Evolutionary conservation across 176 grass and related monocot species (phyloP), one percentile per base, ranked within the genome.

Genomic region (Thalia dealbata): DNA sequence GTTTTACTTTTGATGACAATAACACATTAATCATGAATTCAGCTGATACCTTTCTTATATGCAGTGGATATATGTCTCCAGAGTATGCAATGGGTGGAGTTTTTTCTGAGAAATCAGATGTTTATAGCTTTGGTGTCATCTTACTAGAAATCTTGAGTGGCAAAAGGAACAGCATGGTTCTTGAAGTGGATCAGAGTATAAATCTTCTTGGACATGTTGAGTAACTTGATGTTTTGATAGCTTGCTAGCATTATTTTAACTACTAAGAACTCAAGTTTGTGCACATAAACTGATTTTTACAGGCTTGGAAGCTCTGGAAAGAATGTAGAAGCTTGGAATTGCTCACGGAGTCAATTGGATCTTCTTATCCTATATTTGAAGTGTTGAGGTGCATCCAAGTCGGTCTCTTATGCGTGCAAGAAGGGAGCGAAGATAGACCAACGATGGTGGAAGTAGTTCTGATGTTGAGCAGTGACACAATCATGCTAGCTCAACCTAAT

Each of bases 31-130:
- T 38, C 32, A 38, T 38, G 4, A 38, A 38, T 38, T 4, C 4
- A 38, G 4, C 4, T 38, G 32, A 45, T 16, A n/a, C n/a, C n/a
- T 14, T 16, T 6, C 10, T 28, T 9, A 23, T 38, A 0, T 76
- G 78, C 75, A 92, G 92, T 65, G 92, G 92, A 61, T 96, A 96
- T 80, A 96, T 96, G 92, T 89, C 89, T 0, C 92, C 92, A 3
- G 89, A 96, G 72, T 96, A 96, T 69, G 92, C 89, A 3, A 89
- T 92, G 86, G 82, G 89, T 62, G 92, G 92, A 26, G 46, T 86
- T n/a, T 96, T 96, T 80, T 96, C 89, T 32, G 86, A 88, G 23
- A 96, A 96, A 76, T 89, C 89, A 0, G 92, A 96, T 59, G 86
- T 91, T 67, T 96, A 91, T 79, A 89, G 92, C 79, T 96, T 87